These are phyloP conservation scores for Aspergillus unguis DNA, from an alignment of 2,329 filamentous ascomycete genomes.

Conservation along the genomic window DNA sequence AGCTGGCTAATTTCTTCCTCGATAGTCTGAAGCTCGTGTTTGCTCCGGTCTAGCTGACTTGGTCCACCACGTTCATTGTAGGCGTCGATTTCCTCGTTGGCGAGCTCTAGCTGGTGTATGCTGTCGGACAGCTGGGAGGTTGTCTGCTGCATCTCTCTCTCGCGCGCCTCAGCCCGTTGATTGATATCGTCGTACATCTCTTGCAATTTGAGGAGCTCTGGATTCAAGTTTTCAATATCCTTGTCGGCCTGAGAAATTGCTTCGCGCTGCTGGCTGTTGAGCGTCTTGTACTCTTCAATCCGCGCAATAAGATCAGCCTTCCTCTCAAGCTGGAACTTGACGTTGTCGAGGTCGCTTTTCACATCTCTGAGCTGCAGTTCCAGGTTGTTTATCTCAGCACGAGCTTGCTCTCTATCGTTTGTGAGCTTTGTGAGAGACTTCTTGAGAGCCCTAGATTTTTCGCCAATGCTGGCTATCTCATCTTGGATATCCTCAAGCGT, in stretches of 20 bases:
- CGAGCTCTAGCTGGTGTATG: slow-evolving; percentile 70
- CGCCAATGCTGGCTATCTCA: slow-evolving; percentile 63
- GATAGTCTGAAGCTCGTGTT: slow-evolving; percentile 65
- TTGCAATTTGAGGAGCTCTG: slow-evolving; percentile 72
- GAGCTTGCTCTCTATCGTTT: slow-evolving; percentile 67
- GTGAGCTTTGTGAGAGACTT: slow-evolving; percentile 63
- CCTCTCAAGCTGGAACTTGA: slow-evolving; percentile 74
- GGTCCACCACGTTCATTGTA: slow-evolving; percentile 76
- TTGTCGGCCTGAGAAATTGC: slow-evolving; percentile 66
- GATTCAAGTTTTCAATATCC: slow-evolving; percentile 70
- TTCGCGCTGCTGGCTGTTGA: slow-evolving; percentile 66
- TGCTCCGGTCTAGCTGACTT: slow-evolving; percentile 65
- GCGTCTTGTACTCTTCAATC: slow-evolving; percentile 68
- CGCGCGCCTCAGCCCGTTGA: slow-evolving; percentile 66
- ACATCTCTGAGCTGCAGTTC: slow-evolving; percentile 77
- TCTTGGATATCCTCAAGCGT: slow-evolving; percentile 82
- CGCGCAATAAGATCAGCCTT: slow-evolving; percentile 68
- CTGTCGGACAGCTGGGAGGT: slow-evolving; percentile 70
- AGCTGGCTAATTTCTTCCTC: slow-evolving; percentile 63
- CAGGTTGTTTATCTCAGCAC: slow-evolving; percentile 63
- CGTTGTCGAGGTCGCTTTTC: slow-evolving; percentile 66
- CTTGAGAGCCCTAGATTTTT: slow-evolving; percentile 65
- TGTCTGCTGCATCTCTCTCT: slow-evolving; percentile 68
- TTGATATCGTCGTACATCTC: slow-evolving; percentile 73
- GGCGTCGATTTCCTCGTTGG: slow-evolving; percentile 72